Evolutionary conservation across 2,329 filamentous ascomycete genomes (phyloP).

Genomic region (Hypoxylon sp.): DNA sequence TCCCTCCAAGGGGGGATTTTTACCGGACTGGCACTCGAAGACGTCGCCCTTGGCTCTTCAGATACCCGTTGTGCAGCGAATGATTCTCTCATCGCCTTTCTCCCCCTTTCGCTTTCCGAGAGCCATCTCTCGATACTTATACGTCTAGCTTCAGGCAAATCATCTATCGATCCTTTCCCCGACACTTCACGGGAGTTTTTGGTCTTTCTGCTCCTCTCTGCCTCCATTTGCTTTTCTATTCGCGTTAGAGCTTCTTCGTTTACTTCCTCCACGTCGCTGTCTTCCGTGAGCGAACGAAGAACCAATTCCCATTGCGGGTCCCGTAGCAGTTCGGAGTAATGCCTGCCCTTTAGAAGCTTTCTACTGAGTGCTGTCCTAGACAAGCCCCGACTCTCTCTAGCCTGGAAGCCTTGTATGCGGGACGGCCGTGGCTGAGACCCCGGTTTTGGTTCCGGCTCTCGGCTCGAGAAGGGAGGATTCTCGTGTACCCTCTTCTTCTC

Average conservation of each 20-base stretch:
- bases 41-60: neutral
- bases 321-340: constrained; percentile 31
- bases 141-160: neutral
- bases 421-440: constrained; percentile 8
- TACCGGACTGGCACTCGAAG: neutral
- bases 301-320: constrained; percentile 32
- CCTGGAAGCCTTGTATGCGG: neutral
- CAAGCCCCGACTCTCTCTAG: constrained; percentile 1
- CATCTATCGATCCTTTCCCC: constrained; percentile 1
- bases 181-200: neutral
- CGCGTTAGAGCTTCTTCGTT: neutral
- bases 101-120: constrained; percentile 32
- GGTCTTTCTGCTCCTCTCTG: neutral
- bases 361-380: constrained; percentile 26
- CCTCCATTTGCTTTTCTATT: constrained; percentile 8
- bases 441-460: constrained; percentile 10
- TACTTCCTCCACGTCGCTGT: constrained; percentile 16
- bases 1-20: constrained; percentile 34
- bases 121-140: constrained; percentile 36
- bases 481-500: constrained; percentile 15
- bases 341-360: constrained; percentile 31
- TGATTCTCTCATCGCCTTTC: constrained; percentile 17
- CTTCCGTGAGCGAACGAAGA: constrained; percentile 27
- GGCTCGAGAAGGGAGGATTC: neutral
- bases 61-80: constrained; percentile 3